Base-by-base conservation (phyloP, 1,284 basidiomycete genomes). In the Volvariella surrecta region DNA sequence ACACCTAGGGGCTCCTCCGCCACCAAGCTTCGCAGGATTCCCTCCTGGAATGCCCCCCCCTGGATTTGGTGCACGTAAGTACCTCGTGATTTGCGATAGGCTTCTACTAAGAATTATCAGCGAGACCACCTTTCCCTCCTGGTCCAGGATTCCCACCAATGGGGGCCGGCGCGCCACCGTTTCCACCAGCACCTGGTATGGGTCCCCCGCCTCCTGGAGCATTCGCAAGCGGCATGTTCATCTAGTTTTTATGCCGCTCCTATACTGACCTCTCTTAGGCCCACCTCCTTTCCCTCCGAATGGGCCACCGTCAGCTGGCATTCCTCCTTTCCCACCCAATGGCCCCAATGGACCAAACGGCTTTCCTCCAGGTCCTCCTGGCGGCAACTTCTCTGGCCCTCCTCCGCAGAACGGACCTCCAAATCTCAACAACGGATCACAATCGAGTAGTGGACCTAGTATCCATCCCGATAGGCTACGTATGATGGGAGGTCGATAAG, bases 401-500 rank as follows among this genome's bases (percentile, higher is more conserved):
- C 60, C 59, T 15, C 43, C 54, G 18, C 54, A 57, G 49, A 47
- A 46, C n/a, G 50, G 58, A 9, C 47, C 61, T 28, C 44, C 56
- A 18, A 46, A 44, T 15, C 32, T 52, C 13, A 34, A 39, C 44
- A 19, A 42, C 45, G 24, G 49, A 37, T 32, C 44, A 42, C 4
- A 17, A 6, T n/a, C 18, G 8, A 19, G 38, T 10, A 17, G 16
- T 39, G 66, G 55, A 47, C 63, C 68, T 11, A 82, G 76, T 21
- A 87, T 92, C 52, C 89, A 92, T 62, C 89, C 89, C n/a, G 89
- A 92, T 63, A 73, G 89, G 48, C 54, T 89, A 59, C 72, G 87
- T 48, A 90, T 91, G 87, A 79, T 91, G 81, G 76, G 50, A 35
- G 13, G 34, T 6, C 34, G 34, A 28, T 28, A 28, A 28, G 24